Conservation (phyloP, 2,329 filamentous ascomycete genomes). For the Diaporthe citrichinensis region DNA sequence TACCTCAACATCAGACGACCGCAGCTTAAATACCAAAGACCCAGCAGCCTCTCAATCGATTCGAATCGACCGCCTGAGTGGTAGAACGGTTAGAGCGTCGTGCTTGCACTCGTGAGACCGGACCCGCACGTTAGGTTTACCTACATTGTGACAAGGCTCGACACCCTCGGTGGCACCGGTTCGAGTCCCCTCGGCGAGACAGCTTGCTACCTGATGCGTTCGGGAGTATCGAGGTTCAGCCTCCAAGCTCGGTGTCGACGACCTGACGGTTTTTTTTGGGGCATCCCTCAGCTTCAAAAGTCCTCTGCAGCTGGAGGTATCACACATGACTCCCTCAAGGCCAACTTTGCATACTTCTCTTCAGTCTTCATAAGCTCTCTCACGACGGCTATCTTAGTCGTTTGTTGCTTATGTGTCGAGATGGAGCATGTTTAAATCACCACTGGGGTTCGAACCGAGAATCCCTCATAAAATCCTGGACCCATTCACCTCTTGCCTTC, state of each 20-base stretch:
- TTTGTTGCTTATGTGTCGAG: background rate
- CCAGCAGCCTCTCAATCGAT: background rate
- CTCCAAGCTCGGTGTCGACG: slow-evolving; percentile 13
- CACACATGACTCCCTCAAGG: background rate
- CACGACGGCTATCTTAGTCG: background rate
- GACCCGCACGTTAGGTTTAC: slow-evolving; percentile 1
- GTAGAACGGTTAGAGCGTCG: background rate
- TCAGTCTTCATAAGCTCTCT: background rate
- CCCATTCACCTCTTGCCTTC: background rate
- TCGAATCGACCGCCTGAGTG: background rate
- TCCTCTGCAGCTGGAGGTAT: background rate
- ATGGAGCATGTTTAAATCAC: background rate
- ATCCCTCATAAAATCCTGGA: background rate
- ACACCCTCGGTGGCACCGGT: background rate
- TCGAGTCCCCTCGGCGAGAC: slow-evolving; percentile 9
- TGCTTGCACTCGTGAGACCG: background rate
- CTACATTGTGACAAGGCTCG: slow-evolving; percentile 8
- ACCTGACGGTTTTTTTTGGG: background rate
- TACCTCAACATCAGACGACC: slow-evolving; percentile 2
- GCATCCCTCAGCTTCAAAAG: background rate
- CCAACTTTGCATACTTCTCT: background rate
- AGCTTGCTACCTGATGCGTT: slow-evolving; percentile 4
- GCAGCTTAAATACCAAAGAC: background rate
- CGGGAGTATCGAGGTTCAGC: slow-evolving; percentile 26
- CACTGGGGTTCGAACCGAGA: background rate